Percentiles rank a stretch among this genome's conserved stretches.
phyloP scores from a whole-genome alignment of 169 alveolate genomes.

The Cryptosporidium parvum region DNA sequence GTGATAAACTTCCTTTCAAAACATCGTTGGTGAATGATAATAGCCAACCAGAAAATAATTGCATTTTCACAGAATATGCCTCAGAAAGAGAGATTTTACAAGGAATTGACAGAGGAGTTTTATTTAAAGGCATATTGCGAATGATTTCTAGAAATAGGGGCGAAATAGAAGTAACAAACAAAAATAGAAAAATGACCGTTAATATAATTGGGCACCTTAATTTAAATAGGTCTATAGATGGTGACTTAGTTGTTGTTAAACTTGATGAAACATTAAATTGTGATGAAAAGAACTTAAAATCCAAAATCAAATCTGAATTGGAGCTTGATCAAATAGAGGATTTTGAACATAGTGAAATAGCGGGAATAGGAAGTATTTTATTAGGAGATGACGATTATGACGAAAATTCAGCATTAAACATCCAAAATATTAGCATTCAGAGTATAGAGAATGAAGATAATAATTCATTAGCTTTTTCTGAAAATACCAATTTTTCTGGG shows the following conservation, averaged over 20 bases:
- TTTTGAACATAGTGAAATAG: slow-evolving; percentile 77
- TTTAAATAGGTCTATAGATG: slow-evolving; percentile 96
- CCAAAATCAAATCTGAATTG: slow-evolving; percentile 76
- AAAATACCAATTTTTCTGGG: slow-evolving; percentile 82
- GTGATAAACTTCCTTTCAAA: slow-evolving; percentile 79
- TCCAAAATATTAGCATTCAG: slow-evolving; percentile 26
- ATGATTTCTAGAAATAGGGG: slow-evolving; percentile 82
- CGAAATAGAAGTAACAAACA: slow-evolving; percentile 83
- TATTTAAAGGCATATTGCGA: slow-evolving; percentile 89
- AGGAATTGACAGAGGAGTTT: slow-evolving; percentile 87
- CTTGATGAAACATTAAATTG: slow-evolving; percentile 84
- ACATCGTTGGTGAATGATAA: slow-evolving; percentile 58
- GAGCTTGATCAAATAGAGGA: slow-evolving; percentile 81
- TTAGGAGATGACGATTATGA: slow-evolving; percentile 77
- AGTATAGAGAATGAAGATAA: slow-evolving; percentile 53
- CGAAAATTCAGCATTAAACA: slow-evolving; percentile 39
- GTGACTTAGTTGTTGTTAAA: slow-evolving; percentile 96
- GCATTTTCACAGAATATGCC: slow-evolving; percentile 81
- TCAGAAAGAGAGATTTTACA: slow-evolving; percentile 80
- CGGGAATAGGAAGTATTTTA: slow-evolving; percentile 78
- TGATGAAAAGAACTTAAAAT: slow-evolving; percentile 27
- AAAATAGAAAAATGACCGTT: slow-evolving; percentile 85
- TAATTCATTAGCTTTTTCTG: slow-evolving; percentile 77
- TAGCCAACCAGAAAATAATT: slow-evolving; percentile 78
- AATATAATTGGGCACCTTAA: slow-evolving; percentile 87